These are phyloP conservation scores for Pisolithus albus DNA, from an alignment of 768 basidiomycete genomes.

Conservation along the genomic window DNA sequence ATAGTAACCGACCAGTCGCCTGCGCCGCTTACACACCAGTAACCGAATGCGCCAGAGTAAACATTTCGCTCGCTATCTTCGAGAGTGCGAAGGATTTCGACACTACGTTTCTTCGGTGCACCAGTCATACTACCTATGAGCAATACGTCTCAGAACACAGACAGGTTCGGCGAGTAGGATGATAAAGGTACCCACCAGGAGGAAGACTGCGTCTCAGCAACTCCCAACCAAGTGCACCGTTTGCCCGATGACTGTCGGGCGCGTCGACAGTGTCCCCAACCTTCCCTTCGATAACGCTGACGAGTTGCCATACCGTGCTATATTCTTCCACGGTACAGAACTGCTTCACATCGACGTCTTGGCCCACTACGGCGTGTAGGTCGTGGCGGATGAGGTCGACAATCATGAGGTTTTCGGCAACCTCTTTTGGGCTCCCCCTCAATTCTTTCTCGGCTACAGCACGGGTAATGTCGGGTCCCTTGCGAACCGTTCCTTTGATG, in stretches of 20 bases:
- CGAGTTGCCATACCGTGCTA: conserved; percentile 86
- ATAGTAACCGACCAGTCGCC: conserved; percentile 48
- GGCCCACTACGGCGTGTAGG: no score
- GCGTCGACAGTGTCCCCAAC: conserved; percentile 37
- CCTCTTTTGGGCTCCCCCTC: conserved; percentile 47
- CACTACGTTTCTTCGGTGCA: conserved; percentile 90
- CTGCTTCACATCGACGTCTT: conserved; percentile 53
- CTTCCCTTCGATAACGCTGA: conserved; percentile 81
- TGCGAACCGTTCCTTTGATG: conserved; percentile 88
- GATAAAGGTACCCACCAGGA: conserved; percentile 51
- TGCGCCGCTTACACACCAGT: conserved; percentile 82
- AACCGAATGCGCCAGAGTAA: conserved; percentile 93
- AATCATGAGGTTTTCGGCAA: no score
- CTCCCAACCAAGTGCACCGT: conserved; percentile 63
- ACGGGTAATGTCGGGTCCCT: conserved; percentile 55
- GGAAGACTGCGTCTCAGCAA: conserved; percentile 75
- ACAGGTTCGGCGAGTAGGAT: not conserved
- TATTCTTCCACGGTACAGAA: conserved; percentile 84
- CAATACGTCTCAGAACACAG: no score
- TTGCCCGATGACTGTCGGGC: conserved; percentile 8
- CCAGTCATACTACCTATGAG: conserved; percentile 38
- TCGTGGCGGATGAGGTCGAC: no score
- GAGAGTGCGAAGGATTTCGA: conserved; percentile 78
- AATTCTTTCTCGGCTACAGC: conserved; percentile 59
- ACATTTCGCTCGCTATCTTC: conserved; percentile 61